Conservation (phyloP, 352 stramenopile genomes). For the Globisporangium ultimum region DNA sequence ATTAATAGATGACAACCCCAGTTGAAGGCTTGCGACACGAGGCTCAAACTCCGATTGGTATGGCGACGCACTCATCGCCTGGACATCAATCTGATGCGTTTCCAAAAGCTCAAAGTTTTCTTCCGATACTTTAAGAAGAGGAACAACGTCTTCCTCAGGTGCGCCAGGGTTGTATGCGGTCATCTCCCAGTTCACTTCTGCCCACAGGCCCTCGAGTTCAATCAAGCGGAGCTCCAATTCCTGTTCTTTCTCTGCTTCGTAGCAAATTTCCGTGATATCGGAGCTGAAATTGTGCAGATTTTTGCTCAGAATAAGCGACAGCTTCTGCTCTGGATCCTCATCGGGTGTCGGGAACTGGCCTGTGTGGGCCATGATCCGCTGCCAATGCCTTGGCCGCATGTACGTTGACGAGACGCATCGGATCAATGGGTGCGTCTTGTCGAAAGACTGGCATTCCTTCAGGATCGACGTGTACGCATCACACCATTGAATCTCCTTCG, state of each 20-base stretch:
- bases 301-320: constrained; percentile 90
- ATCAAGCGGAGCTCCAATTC: constrained; percentile 92
- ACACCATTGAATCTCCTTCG: constrained; percentile 92
- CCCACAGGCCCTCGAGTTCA: constrained; percentile 91
- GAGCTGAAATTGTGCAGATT: constrained; percentile 93
- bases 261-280: constrained; percentile 96
- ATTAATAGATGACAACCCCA: constrained; percentile 82
- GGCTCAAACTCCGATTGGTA: constrained; percentile 95
- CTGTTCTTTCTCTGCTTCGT: constrained; percentile 96
- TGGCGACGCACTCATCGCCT: constrained; percentile 94
- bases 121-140: constrained; percentile 90
- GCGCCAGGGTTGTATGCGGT: constrained; percentile 83
- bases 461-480: constrained; percentile 88
- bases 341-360: constrained; percentile 91
- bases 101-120: constrained; percentile 97
- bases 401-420: constrained; percentile 73
- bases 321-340: constrained; percentile 88
- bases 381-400: constrained; percentile 95
- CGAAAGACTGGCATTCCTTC: constrained; percentile 74
- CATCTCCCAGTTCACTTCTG: constrained; percentile 93
- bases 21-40: constrained; percentile 87
- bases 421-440: constrained; percentile 83
- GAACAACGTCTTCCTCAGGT: constrained; percentile 75
- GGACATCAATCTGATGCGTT: constrained; percentile 95
- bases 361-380: constrained; percentile 88